Percentiles rank a stretch among this genome's conserved stretches.
Conservation (phyloP, 257 asterid species). For the Solanum sejunctum region DNA sequence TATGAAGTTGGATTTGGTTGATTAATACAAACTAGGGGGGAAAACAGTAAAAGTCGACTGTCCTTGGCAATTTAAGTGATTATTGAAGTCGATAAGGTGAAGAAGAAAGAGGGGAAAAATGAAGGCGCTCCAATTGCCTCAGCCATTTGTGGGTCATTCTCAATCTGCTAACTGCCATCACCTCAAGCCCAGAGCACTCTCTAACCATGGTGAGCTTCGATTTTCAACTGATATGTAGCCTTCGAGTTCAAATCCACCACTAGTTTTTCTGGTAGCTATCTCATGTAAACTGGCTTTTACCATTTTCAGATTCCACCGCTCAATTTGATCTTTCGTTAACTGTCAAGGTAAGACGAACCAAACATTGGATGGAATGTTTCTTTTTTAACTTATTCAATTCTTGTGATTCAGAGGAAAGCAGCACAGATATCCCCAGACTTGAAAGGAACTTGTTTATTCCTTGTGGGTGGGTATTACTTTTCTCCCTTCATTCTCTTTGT, state of each 20-base stretch:
- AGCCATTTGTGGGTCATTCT: not conserved
- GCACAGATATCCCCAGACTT: constrained; percentile 50
- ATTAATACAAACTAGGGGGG: no score
- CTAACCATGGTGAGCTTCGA: not conserved
- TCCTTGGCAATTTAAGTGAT: no score
- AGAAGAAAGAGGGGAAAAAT: not conserved
- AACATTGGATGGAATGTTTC: not conserved
- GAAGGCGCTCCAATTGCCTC: not conserved
- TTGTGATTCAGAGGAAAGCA: constrained; percentile 55
- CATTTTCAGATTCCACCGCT: constrained; percentile 5
- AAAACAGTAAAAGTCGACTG: no score
- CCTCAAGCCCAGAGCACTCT: not conserved
- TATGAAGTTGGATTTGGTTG: no score
- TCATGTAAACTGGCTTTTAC: not conserved
- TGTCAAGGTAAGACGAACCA: constrained; percentile 39
- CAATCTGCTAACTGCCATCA: not conserved
- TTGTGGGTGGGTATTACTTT: constrained; percentile 53
- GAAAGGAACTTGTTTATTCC: constrained; percentile 77
- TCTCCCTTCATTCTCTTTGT: not conserved
- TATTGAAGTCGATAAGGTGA: not conserved
- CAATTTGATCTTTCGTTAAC: constrained; percentile 27
- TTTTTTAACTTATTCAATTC: constrained; percentile 10
- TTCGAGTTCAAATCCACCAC: no score
- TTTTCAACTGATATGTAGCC: no score
- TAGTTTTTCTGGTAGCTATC: no score